Evolutionary conservation across 2,329 filamentous ascomycete species (phyloP), one percentile per base, ranked within the genome.

Genomic region (Amauroascus verrucosus): DNA sequence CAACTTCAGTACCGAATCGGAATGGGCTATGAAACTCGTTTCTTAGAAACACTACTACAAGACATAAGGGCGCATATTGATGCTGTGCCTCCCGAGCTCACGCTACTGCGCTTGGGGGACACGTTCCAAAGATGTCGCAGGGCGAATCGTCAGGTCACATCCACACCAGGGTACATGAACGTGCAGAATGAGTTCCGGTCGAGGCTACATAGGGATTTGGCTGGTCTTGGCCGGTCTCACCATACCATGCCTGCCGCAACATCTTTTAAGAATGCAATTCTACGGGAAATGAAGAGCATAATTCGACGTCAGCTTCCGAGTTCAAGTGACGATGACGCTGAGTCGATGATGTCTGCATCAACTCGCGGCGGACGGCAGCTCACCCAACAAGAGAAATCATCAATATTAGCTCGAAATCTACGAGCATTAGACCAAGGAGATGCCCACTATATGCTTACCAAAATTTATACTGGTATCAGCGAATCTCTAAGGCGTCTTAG

Each of bases 281-380:
- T 95, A 57, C 83, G 86, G 48, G 93, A 98, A 68, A 84, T 97
- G 66, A 86, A 91, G 62, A 83, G 81, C 32, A 75, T 97, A 47
- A 91, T 98, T 48, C 81, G 89, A 51, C 81, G 83, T 54, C 86
- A 91, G 22, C 76, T 98, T 37, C 93, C 93, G 0, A 95, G 89
- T 64, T 95, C 91, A 9, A 93, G 82, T 61, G 93, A 98, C 56
- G 91, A 97, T 60, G 93, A 98, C 65, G 87, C 85, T 57, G 88
- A 93, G 65, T 95, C 89, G 0, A 85, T 91, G 73, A 83, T 91
- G 70, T 90, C 90, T 1, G 78, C 83, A 0, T 94, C 90, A 2
- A 96, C 91, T 0, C 79, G 80, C 57, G 81, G 81, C 40, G 84
- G 83, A 26, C 80, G 80, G 55, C 80, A 83, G 58, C 72, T 84